These are phyloP conservation scores for Trametes cubensis DNA, from an alignment of 768 basidiomycete species.

Conservation along the genomic window DNA sequence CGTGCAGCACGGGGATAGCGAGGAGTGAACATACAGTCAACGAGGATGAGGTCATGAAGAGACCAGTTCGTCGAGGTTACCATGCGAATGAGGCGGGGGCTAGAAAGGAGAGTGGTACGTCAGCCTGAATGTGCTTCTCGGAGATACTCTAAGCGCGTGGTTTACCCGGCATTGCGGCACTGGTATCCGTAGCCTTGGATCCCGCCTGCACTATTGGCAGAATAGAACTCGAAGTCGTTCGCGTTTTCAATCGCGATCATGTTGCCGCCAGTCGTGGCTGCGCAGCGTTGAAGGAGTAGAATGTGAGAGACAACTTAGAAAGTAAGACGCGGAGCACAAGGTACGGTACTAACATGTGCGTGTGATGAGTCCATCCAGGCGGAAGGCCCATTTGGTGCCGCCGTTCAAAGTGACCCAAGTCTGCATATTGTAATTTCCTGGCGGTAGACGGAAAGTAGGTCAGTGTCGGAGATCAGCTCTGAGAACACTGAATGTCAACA, in stretches of 20 bases:
- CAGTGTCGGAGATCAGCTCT: not conserved
- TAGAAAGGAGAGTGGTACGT: not conserved
- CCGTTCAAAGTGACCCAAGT: constrained; percentile 36
- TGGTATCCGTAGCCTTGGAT: constrained; percentile 37
- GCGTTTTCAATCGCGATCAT: constrained; percentile 37
- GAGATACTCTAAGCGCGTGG: not conserved
- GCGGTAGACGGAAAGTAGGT: not conserved
- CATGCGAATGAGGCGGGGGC: constrained; percentile 35
- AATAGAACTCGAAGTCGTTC: constrained; percentile 37
- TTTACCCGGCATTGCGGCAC: constrained; percentile 35
- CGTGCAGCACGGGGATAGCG: too few relatives aligned
- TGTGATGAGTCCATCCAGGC: constrained; percentile 37
- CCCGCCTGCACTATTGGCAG: constrained; percentile 33
- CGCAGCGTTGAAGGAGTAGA: not conserved
- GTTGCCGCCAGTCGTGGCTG: constrained; percentile 33
- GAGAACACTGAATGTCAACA: not conserved
- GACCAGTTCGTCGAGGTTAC: constrained; percentile 34
- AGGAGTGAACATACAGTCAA: constrained; percentile 28
- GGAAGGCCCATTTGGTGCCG: constrained; percentile 34
- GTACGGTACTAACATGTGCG: constrained; percentile 25
- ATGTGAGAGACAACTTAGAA: not conserved
- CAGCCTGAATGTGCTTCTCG: not conserved
- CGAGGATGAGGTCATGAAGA: constrained; percentile 37
- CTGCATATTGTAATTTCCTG: constrained; percentile 33
- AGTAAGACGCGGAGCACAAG: not conserved